Conservation (phyloP, 441 rosid species). For the Flueggea neowawraea region DNA sequence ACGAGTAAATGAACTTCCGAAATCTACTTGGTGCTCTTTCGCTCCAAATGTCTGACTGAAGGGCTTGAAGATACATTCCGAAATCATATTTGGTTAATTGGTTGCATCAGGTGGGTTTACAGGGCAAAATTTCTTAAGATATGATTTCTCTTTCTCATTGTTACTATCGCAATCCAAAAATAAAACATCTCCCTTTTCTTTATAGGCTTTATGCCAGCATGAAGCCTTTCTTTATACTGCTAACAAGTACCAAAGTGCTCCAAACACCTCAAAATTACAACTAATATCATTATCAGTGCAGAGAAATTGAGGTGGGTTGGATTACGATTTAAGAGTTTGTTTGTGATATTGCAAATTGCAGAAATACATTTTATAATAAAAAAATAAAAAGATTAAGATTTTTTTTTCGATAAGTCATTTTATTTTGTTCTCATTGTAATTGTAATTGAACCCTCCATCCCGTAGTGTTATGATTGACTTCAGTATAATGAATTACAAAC, state of each 20-base stretch:
- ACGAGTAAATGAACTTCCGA: conserved; percentile 35
- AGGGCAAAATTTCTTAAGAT: not conserved
- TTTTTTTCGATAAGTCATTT: no score
- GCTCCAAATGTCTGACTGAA: conserved; percentile 29
- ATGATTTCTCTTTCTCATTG: conserved; percentile 5
- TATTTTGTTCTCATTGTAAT: no score
- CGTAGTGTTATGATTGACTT: no score
- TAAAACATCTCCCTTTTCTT: no score
- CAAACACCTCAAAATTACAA: conserved; percentile 24
- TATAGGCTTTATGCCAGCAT: conserved; percentile 25
- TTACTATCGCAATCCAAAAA: not conserved
- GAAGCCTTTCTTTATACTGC: conserved; percentile 36
- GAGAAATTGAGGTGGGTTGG: no score
- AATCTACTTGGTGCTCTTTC: conserved; percentile 41
- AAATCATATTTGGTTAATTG: conserved; percentile 35
- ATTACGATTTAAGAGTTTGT: no score
- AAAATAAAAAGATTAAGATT: no score
- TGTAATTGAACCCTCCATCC: no score
- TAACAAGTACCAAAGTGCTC: conserved; percentile 42
- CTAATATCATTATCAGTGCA: no score
- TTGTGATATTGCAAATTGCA: no score
- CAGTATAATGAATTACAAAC: no score
- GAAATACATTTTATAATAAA: no score
- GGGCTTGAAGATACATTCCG: conserved; percentile 36
- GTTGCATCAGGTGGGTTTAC: conserved; percentile 20